Evolutionary conservation across 768 basidiomycete species (phyloP), one percentile per base, ranked within the genome.

Genomic region (Boletus tomentosulus): DNA sequence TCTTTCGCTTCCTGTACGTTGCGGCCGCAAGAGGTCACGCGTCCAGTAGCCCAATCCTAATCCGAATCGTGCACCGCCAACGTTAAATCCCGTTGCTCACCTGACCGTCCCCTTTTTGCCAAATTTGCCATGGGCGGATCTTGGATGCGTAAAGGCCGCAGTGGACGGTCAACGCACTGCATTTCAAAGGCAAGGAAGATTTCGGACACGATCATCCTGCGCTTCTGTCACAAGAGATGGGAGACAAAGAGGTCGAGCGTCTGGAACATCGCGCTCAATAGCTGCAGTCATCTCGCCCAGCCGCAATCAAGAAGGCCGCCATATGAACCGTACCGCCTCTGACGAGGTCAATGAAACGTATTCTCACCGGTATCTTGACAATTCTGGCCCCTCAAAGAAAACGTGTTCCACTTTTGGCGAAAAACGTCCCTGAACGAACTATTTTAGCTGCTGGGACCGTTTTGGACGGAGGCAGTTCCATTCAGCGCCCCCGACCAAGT

Each of bases 291-390:
- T 37, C 3, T 49, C n/a, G 35, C 28, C 49, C 50, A 51, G 53
- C 59, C 59, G 51, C 60, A 62, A 27, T 47, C 45, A 39, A 15
- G 39, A 50, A 57, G 42, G 24, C 46, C 28, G 28, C 38, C n/a
- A 46, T 24, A 51, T 37, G 43, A 41, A 22, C 11, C 1, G 57
- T 51, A 62, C 48, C n/a, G 62, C 62, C 58, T 49, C 42, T 24
- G 8, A 19, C 4, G 27, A 39, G 41, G 35, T n/a, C 16, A 28
- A 19, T 22, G 45, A 47, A 42, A 44, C 41, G 46, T 31, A 19
- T 31, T 24, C 48, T 24, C 34, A 28, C 34, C 64, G 61, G 64
- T 6, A 4, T 39, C 41, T 45, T 47, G 42, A 56, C 27, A 46
- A 22, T 6, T 28, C 11, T 24, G 15, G 7, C 42, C 16, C 28